Percentiles rank a stretch among this genome's conserved stretches.
Conservation (phyloP, 495 filamentous ascomycete species). For the Penicillium steckii region DNA sequence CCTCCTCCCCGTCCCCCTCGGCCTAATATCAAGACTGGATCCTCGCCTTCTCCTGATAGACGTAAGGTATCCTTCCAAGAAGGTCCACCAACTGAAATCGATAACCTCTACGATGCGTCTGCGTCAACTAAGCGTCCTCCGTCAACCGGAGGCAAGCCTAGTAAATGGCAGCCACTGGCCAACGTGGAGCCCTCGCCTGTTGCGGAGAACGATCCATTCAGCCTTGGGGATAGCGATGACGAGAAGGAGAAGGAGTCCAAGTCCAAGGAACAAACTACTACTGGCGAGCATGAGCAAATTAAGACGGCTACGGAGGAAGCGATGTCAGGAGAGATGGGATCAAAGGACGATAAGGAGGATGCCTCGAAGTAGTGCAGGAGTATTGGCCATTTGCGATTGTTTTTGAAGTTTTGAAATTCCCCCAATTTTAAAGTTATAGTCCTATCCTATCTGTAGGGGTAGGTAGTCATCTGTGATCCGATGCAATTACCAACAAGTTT, state of each 20-base stretch:
- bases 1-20: conserved; percentile 56
- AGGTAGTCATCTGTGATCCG: neutral
- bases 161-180: conserved; percentile 96
- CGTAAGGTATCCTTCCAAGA: conserved; percentile 81
- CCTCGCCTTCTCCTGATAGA: conserved; percentile 59
- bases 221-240: conserved; percentile 92
- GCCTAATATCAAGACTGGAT: conserved; percentile 72
- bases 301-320: conserved; percentile 71
- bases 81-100: conserved; percentile 69
- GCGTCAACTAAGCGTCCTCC: conserved; percentile 45
- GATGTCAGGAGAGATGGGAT: conserved; percentile 29
- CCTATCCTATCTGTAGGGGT: neutral
- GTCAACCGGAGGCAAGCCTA: conserved; percentile 58
- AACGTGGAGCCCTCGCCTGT: conserved; percentile 84
- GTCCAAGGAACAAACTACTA: conserved; percentile 56
- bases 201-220: conserved; percentile 92
- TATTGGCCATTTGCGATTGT: neutral
- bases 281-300: conserved; percentile 66
- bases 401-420: conserved; percentile 7
- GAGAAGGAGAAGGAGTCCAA: conserved; percentile 87
- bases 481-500: neutral
- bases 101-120: conserved; percentile 69
- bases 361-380: conserved; percentile 26
- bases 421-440: neutral
- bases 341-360: conserved; percentile 25